These are phyloP conservation scores for Rhododendron vialii DNA, from an alignment of 148 eudicot species.

Conservation along the genomic window DNA sequence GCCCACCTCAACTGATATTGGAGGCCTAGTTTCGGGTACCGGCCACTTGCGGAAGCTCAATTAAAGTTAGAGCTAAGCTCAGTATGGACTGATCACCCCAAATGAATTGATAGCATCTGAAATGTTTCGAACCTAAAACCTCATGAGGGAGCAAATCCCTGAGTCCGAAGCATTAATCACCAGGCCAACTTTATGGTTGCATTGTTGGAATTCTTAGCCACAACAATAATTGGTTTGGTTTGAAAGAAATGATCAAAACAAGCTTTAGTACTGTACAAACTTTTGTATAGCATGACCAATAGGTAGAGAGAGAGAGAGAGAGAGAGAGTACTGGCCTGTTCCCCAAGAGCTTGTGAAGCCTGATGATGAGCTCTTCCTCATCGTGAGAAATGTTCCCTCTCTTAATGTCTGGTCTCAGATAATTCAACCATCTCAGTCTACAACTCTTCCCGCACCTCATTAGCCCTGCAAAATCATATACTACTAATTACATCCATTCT, in stretches of 20 bases:
- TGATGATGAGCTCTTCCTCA: constrained; percentile 40
- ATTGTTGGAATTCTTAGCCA: not conserved
- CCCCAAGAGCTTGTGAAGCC: constrained; percentile 40
- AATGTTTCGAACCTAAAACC: no score
- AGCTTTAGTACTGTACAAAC: not conserved
- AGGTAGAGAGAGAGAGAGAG: not conserved
- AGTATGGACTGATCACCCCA: no score
- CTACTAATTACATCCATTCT: not conserved
- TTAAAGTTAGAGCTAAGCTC: no score
- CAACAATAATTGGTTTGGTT: not conserved
- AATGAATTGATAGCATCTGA: no score
- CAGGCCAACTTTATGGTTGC: no score
- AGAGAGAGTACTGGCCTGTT: constrained; percentile 25
- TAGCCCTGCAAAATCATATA: constrained; percentile 15
- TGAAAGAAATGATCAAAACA: not conserved
- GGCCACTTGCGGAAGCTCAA: no score
- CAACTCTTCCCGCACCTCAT: constrained; percentile 46
- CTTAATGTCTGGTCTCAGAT: constrained; percentile 37
- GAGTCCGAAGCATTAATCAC: no score
- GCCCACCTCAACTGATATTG: not conserved
- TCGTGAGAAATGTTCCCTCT: constrained; percentile 34
- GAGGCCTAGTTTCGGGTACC: not conserved
- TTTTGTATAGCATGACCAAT: no score
- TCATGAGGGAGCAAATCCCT: no score
- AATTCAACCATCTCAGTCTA: constrained; percentile 35